Percentiles rank a stretch among this genome's conserved stretches.
These are phyloP conservation scores for Torulaspora pretoriensis DNA, from an alignment of 1,139 yeast genomes.

Conservation along the genomic window DNA sequence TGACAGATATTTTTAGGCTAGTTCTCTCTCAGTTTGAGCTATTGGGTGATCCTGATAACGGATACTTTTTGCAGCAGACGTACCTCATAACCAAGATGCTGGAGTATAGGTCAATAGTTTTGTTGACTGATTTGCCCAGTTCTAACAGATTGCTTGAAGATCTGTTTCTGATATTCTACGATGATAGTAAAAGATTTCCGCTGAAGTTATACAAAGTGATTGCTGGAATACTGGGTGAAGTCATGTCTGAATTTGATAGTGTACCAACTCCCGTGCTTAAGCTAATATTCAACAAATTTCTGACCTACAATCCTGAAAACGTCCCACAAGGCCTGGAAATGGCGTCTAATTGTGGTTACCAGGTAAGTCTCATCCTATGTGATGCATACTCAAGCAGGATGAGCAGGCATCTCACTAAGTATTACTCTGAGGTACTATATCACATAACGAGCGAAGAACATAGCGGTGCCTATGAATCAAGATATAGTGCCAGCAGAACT, in stretches of 20 bases:
- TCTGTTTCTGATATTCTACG: constrained; percentile 62
- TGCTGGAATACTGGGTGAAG: constrained; percentile 66
- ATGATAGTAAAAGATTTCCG: constrained; percentile 40
- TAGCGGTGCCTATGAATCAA: constrained; percentile 31
- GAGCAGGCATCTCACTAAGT: constrained; percentile 74
- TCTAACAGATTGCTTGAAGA: constrained; percentile 51
- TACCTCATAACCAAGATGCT: constrained; percentile 66
- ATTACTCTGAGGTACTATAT: constrained; percentile 70
- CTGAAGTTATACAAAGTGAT: constrained; percentile 54
- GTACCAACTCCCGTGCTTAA: constrained; percentile 64
- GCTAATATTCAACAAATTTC: constrained; percentile 48
- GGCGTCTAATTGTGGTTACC: constrained; percentile 54
- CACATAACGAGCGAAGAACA: constrained; percentile 41
- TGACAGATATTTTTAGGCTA: constrained; percentile 58
- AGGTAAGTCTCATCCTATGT: constrained; percentile 64
- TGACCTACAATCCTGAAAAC: constrained; percentile 35
- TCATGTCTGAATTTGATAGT: constrained; percentile 68
- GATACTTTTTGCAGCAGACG: constrained; percentile 62
- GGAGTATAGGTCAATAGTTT: constrained; percentile 73
- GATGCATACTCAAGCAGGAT: constrained; percentile 67
- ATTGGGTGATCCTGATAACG: constrained; percentile 55
- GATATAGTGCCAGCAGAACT: constrained; percentile 37
- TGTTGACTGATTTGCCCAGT: constrained; percentile 71
- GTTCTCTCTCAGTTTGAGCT: constrained; percentile 60
- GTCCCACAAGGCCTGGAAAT: constrained; percentile 35